phyloP scores from a whole-genome alignment of 139 green algal species.

The Tetradesmus lagerheimii region DNA sequence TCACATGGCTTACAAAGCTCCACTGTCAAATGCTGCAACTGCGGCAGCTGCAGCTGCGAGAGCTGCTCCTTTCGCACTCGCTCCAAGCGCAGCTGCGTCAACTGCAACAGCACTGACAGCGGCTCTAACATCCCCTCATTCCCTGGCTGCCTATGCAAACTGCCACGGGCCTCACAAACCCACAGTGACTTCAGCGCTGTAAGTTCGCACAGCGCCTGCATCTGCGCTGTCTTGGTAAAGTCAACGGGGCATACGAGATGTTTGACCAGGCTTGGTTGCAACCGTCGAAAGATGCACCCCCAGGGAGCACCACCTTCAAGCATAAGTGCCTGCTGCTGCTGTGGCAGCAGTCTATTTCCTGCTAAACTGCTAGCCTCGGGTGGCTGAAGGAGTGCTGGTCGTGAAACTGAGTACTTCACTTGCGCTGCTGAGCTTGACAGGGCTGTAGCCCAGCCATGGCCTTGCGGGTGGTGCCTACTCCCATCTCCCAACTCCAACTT shows the following conservation, averaged over 20 bases:
- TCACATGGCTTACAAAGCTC: not conserved
- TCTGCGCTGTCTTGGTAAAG: not conserved
- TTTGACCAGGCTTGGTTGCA: not conserved
- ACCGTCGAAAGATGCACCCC: not conserved
- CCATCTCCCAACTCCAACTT: not conserved
- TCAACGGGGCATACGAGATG: not conserved
- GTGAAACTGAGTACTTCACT: not conserved
- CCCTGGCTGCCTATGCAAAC: too few species aligned
- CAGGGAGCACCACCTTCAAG: not conserved
- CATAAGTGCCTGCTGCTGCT: not conserved
- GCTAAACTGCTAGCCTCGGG: not conserved
- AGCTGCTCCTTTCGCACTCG: not conserved
- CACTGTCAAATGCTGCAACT: not conserved
- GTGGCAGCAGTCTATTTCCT: not conserved
- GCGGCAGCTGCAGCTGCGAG: not conserved
- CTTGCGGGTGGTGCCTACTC: not conserved
- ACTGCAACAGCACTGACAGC: not conserved
- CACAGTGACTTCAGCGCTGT: not conserved
- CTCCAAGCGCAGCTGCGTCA: not conserved
- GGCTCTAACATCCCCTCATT: not conserved
- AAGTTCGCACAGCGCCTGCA: not conserved
- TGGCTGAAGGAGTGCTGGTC: not conserved
- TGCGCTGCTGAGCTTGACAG: not conserved
- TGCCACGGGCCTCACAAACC: not conserved
- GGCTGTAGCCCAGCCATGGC: not conserved